Base-by-base conservation (phyloP, 2,329 filamentous ascomycete species). In the Cephalotrichum gorgonifer region DNA sequence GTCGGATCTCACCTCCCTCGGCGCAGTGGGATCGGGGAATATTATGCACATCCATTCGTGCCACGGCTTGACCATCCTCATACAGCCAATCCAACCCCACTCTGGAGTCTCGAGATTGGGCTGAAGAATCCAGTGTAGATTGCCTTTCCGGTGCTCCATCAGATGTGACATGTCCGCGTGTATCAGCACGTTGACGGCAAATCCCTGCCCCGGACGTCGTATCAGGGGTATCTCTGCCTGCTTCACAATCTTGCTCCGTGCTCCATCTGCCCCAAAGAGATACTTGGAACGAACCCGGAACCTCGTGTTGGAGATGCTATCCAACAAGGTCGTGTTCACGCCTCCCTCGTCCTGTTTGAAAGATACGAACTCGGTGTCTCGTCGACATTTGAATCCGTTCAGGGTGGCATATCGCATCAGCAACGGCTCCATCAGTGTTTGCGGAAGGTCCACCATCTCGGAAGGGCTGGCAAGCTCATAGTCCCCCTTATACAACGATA, bases 31-130 rank as follows among this genome's bases (percentile, higher is more conserved):
- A 7, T 56, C 56, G 0, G 73, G 69, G 15, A 78, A 61, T n/a
- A 78, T 60, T 50, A 75, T 73, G 43, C 74, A 74, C 63, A 76
- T 67, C 76, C 76, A 82, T 20, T 43, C 41, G 22, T 43, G 12
- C 41, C 41, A 43, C 17, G 41, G 41, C 41, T 26, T 25, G 20
- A 43, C 41, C 41, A 43, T 43, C 7, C 41, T 25, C 20, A 43
- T 25, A 22, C 22, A 25, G 14, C 20, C 41, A 22, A 43, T 26
- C 20, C 20, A 25, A 8, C 20, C 20, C 62, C 73, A 79, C 0
- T 64, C 63, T 1, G 73, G 71, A 48, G 71, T 62, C 49, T 76
- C 69, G 9, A 58, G 61, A 22, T 43, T 20, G 2, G 41, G 20
- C 20, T 43, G 20, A 20, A 43, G 41, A 22, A 43, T 26, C 41